These are phyloP conservation scores for Hippophae rhamnoides DNA, from an alignment of 306 rosid genomes.

Conservation along the genomic window DNA sequence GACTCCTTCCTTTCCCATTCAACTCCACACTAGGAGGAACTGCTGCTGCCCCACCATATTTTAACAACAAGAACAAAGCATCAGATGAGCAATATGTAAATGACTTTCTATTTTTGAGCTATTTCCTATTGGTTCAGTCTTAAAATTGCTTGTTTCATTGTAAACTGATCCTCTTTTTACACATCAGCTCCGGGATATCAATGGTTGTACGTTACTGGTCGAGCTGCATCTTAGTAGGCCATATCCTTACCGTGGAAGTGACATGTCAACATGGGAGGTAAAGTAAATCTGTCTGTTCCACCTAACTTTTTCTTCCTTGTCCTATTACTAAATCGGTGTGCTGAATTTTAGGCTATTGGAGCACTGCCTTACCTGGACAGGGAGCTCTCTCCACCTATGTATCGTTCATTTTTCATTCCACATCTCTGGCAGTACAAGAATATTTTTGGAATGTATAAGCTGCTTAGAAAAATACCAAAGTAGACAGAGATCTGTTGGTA, in stretches of 20 bases:
- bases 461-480: constrained; percentile 46
- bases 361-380: constrained; percentile 83
- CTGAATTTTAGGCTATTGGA: constrained; percentile 48
- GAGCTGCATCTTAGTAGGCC: constrained; percentile 89
- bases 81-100: constrained; percentile 68
- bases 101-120: background rate
- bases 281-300: constrained; percentile 4
- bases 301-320: background rate
- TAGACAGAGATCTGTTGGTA: constrained; percentile 8
- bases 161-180: constrained; percentile 4
- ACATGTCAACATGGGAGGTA: constrained; percentile 85
- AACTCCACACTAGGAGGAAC: constrained; percentile 91
- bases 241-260: constrained; percentile 72
- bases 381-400: constrained; percentile 74
- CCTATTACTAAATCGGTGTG: constrained; percentile 5
- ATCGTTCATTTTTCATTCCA: constrained; percentile 90
- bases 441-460: constrained; percentile 86
- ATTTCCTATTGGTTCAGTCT: background rate
- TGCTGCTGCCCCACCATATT: constrained; percentile 76
- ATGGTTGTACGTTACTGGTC: constrained; percentile 73
- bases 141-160: background rate
- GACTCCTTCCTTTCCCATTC: constrained; percentile 88
- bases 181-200: constrained; percentile 59
- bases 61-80: constrained; percentile 77
- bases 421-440: constrained; percentile 80